Conservation (phyloP, 257 asterid genomes). For the Rhazya stricta region DNA sequence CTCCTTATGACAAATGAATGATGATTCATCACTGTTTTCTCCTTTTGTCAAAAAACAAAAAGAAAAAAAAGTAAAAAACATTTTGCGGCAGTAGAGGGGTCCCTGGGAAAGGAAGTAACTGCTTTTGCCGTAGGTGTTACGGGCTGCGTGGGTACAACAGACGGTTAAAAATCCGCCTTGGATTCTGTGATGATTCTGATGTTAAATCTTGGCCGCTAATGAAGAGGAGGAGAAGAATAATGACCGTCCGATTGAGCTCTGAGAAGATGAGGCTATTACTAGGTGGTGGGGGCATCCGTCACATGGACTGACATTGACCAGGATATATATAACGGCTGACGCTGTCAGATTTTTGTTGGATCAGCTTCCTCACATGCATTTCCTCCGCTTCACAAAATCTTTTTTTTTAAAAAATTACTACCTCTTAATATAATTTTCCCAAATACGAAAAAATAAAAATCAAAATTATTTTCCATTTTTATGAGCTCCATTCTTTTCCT, state of each 20-base stretch:
- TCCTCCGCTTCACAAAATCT: not conserved
- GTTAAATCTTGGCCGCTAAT: constrained; percentile 14
- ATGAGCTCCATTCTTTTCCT: too few relatives aligned
- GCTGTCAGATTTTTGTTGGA: not conserved
- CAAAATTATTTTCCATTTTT: too few relatives aligned
- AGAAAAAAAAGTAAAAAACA: not conserved
- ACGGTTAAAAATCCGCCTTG: constrained; percentile 23
- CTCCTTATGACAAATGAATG: not conserved
- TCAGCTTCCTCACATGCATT: not conserved
- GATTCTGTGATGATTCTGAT: not conserved
- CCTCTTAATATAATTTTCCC: not conserved
- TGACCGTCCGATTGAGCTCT: constrained; percentile 24
- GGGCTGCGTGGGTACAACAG: constrained; percentile 12
- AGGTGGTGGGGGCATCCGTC: constrained; percentile 13
- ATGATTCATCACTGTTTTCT: not conserved
- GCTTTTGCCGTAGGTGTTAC: not conserved
- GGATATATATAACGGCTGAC: constrained; percentile 11
- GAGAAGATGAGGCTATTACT: not conserved
- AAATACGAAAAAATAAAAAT: not conserved
- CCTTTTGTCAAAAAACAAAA: not conserved
- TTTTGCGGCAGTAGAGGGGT: not conserved
- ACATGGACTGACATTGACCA: constrained; percentile 18
- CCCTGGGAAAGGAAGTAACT: constrained; percentile 8
- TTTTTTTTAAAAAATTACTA: not conserved
- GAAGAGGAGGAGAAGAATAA: not conserved